Percentiles rank a stretch among this genome's conserved stretches.
Conservation (phyloP, 2,329 filamentous ascomycete genomes). For the Fusarium sp. region DNA sequence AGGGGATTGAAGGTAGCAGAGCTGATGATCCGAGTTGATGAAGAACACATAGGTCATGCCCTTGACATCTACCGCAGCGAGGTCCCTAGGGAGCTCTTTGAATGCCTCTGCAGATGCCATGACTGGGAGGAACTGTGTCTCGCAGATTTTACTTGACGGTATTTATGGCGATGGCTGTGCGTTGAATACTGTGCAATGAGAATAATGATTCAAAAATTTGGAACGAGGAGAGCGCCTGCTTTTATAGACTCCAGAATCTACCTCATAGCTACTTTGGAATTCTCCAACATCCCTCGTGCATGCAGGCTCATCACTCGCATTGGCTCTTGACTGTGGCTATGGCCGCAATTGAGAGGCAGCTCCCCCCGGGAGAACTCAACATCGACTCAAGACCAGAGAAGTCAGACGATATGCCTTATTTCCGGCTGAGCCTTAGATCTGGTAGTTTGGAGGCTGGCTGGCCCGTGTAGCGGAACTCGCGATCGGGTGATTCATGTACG, state of each 20-base stretch:
- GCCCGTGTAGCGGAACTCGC: accelerated
- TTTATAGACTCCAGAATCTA: background rate
- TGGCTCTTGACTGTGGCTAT: background rate
- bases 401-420: too few relatives aligned
- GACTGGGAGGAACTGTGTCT: background rate
- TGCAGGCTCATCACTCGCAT: background rate
- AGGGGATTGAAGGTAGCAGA: background rate
- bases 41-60: background rate
- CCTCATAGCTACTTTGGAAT: background rate
- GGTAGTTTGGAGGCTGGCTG: background rate
- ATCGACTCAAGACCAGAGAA: background rate
- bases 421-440: accelerated
- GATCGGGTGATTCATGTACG: background rate
- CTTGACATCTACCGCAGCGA: background rate
- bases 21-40: background rate
- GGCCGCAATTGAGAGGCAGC: background rate
- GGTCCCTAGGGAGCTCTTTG: background rate
- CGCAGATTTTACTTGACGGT: background rate
- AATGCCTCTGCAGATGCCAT: background rate
- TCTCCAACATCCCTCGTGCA: background rate
- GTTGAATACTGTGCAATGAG: background rate
- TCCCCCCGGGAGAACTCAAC: accelerated
- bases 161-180: accelerated
- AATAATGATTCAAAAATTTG: accelerated
- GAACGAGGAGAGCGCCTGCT: background rate